phyloP scores from a whole-genome alignment of 768 basidiomycete species.

The button mushroom (Agaricus bisporus) region DNA sequence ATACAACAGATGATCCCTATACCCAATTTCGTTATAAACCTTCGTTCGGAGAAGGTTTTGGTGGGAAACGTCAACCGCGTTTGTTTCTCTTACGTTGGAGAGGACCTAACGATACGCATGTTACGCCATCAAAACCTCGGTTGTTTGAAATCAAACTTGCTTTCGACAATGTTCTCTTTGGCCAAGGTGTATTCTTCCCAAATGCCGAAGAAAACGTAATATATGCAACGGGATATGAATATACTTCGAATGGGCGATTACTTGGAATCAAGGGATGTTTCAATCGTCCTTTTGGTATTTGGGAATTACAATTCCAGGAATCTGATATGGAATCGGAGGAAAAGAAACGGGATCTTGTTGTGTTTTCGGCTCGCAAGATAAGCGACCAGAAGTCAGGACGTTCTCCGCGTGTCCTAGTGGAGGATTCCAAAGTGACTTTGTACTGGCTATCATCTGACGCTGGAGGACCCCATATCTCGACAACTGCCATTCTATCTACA shows the following conservation, averaged over 20 bases:
- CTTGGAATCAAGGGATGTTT: constrained; percentile 55
- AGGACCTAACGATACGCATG: constrained; percentile 6
- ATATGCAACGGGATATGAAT: constrained; percentile 55
- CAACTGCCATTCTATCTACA: constrained; percentile 41
- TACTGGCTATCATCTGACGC: constrained; percentile 50
- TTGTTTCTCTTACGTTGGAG: constrained; percentile 48
- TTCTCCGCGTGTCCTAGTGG: constrained; percentile 45
- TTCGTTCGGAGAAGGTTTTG: constrained; percentile 25
- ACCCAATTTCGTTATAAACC: constrained; percentile 50
- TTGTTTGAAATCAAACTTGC: constrained; percentile 4
- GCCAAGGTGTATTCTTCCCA: constrained; percentile 46
- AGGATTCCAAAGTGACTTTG: constrained; percentile 21
- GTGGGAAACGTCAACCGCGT: no score
- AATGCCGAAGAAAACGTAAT: no score
- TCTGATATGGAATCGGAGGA: constrained; percentile 2
- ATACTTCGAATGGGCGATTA: constrained; percentile 45
- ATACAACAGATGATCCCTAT: constrained; percentile 25
- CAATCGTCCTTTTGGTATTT: constrained; percentile 55
- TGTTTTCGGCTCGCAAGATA: constrained; percentile 29
- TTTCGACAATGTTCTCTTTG: constrained; percentile 9
- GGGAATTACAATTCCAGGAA: constrained; percentile 32
- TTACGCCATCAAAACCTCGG: neutral
- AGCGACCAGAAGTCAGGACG: constrained; percentile 45
- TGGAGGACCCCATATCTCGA: constrained; percentile 58
- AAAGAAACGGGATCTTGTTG: constrained; percentile 1